phyloP scores from a whole-genome alignment of 2,329 filamentous ascomycete species.

The Cercospora berteroae region DNA sequence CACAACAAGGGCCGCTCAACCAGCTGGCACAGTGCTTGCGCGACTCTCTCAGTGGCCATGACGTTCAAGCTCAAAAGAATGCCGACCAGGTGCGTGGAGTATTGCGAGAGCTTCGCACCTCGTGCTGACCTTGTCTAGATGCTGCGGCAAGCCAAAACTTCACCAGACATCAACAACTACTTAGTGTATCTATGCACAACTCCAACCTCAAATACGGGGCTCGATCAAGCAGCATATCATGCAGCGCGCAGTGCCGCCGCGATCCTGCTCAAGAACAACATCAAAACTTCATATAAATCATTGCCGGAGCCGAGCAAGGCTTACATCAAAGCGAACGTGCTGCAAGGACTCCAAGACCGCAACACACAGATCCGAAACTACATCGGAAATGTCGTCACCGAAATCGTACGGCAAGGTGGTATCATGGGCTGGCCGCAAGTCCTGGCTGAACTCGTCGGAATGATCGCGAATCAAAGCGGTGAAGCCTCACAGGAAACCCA shows the following conservation, averaged over 20 bases:
- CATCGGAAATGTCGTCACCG: slow-evolving; percentile 90
- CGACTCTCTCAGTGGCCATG: slow-evolving; percentile 84
- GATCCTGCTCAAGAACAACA: slow-evolving; percentile 93
- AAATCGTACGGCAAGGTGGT: slow-evolving; percentile 80
- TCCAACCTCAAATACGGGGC: slow-evolving; percentile 55
- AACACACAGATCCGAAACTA: slow-evolving; percentile 81
- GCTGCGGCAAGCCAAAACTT: slow-evolving; percentile 82
- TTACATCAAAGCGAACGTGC: slow-evolving; percentile 76
- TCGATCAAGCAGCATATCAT: slow-evolving; percentile 63
- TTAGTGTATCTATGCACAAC: slow-evolving; percentile 86
- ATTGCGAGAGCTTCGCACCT: neutral
- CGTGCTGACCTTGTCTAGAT: slow-evolving; percentile 59
- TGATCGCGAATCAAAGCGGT: slow-evolving; percentile 71
- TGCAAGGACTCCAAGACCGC: slow-evolving; percentile 76
- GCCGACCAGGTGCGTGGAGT: slow-evolving; percentile 71
- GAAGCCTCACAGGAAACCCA: slow-evolving; percentile 70
- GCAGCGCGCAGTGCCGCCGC: slow-evolving; percentile 82
- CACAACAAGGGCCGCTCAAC: slow-evolving; percentile 77
- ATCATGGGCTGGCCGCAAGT: slow-evolving; percentile 89
- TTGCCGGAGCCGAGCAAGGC: slow-evolving; percentile 71
- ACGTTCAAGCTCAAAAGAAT: slow-evolving; percentile 78
- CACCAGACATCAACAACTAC: slow-evolving; percentile 96
- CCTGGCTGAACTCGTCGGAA: slow-evolving; percentile 74
- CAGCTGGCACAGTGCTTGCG: slow-evolving; percentile 86
- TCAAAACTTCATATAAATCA: slow-evolving; percentile 70